Evolutionary conservation across 352 stramenopile genomes (phyloP).

Genomic region (Globisporangium canariense): DNA sequence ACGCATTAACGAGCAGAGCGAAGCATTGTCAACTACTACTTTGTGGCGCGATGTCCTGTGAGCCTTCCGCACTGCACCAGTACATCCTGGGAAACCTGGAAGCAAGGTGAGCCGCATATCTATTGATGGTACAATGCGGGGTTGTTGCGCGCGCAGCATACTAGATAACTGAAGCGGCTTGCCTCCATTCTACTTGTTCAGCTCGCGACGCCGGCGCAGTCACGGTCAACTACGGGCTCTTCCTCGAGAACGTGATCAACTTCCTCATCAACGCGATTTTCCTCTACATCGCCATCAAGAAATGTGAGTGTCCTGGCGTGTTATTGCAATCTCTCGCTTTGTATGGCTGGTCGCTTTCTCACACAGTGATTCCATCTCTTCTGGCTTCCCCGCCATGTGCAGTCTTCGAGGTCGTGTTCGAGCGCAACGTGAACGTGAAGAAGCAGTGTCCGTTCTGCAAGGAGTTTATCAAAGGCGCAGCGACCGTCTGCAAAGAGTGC

Average conservation of each 20-base stretch:
- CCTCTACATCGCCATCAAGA: constrained; percentile 70
- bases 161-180: not conserved
- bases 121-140: not conserved
- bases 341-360: not conserved
- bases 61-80: constrained; percentile 31
- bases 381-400: not conserved
- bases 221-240: constrained; percentile 70
- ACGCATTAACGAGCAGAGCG: constrained; percentile 26
- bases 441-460: constrained; percentile 67
- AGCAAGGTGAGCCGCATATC: constrained; percentile 33
- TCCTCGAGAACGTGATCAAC: constrained; percentile 69
- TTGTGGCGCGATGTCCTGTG: constrained; percentile 45
- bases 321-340: not conserved
- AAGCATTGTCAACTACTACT: constrained; percentile 61
- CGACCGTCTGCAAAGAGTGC: constrained; percentile 37
- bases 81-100: constrained; percentile 59
- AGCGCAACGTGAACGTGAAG: constrained; percentile 58
- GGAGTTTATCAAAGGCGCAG: constrained; percentile 62
- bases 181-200: constrained; percentile 8
- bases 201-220: constrained; percentile 53
- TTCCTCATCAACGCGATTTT: constrained; percentile 74
- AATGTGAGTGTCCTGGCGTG: constrained; percentile 27
- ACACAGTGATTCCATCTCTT: not conserved
- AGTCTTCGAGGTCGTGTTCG: constrained; percentile 60
- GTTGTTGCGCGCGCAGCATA: no score